Evolutionary conservation across 768 basidiomycete genomes (phyloP), one percentile per base, ranked within the genome.

Genomic region (Dendrothele bispora): DNA sequence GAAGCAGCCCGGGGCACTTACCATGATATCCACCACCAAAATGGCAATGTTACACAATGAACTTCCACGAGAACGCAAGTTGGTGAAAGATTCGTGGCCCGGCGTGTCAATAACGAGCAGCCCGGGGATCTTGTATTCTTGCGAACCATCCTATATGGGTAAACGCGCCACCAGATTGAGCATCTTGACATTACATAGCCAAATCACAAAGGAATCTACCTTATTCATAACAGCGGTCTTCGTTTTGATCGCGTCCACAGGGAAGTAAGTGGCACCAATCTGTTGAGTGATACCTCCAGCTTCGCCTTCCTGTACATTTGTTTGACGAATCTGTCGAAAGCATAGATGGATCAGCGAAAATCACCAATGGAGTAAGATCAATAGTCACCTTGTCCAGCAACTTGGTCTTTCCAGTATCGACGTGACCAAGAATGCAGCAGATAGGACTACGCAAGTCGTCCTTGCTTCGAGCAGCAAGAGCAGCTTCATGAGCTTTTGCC

Each of bases 251-350:
- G 95, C 95, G 5, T 92, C 89, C 26, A 88, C 86, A 28, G 97
- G 97, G 83, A 99, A 98, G 75, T 95, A 99, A 0, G 97, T 98
- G 18, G 97, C 97, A 76, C 97, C 97, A 55, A 99, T 99, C 66
- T 99, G 97, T 67, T 98, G 97, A 0, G 97, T 99, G 66, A 99
- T 99, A 72, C 97, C 97, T 55, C 97, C 97, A 3, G 97, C 97
- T 80, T 99, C 97, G 46, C 97, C 97, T 64, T 98, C 97, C 69
- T 98, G 95, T 18, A 99, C 97, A 56, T 98, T 98, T 4, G 95
- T 98, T 86, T 98, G 95, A 56, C 97, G 94, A 64, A 99, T 99
- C 93, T 97, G 55, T 44, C 29, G 17, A 21, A 46, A 46, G n/a
- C 27, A 21, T 8, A 39, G 25, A 46, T 30, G 37, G 36, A 43